Base-by-base conservation (phyloP, 2,329 filamentous ascomycete species). In the Diaporthe australafricana region DNA sequence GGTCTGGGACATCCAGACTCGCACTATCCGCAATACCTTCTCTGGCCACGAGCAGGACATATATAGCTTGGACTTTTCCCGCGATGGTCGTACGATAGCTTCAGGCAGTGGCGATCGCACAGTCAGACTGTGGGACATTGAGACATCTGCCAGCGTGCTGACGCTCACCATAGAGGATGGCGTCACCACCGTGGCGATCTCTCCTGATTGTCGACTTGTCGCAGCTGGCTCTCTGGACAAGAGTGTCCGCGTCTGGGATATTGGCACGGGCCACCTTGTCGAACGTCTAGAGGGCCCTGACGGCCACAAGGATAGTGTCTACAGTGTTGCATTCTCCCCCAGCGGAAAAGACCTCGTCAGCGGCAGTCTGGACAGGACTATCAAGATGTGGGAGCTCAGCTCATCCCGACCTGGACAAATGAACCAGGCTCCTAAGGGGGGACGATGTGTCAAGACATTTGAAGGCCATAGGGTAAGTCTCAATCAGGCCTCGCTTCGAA, bases 41-140 rank as follows among this genome's bases (percentile, higher is more conserved):
- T 89, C 92, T n/a, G 96, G 96, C 30, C 96, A 99, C 83, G 96
- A 99, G 83, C 96, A 99, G 83, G 96, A 99, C 76, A 99, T 99
- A 75, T 98, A 98, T 83, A 97, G 94, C 6, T 87, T 98, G 5
- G 96, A 98, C 83, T 99, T 98, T 82, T 94, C 96, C 40, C 92
- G 94, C 52, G 97, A 98, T 77, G 96, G 96, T 47, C 93, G 94
- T 68, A 95, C 95, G 71, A 98, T 99, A 78, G 96, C 96, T 7
- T 98, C 96, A 9, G 96, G 96, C 57, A 97, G 94, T 81, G 96
- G 96, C 71, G 96, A 99, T 78, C 89, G 96, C 77, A 98, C 95
- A 20, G 96, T 98, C 70, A 93, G 96, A 71, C 90, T 99, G 0
- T 99, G 96, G 96, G 96, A 98, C 81, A 95, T 98, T 74, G 93